Evolutionary conservation across 169 alveolate genomes (phyloP), one percentile per base, ranked within the genome.

Genomic region (Plasmodium gaboni): DNA sequence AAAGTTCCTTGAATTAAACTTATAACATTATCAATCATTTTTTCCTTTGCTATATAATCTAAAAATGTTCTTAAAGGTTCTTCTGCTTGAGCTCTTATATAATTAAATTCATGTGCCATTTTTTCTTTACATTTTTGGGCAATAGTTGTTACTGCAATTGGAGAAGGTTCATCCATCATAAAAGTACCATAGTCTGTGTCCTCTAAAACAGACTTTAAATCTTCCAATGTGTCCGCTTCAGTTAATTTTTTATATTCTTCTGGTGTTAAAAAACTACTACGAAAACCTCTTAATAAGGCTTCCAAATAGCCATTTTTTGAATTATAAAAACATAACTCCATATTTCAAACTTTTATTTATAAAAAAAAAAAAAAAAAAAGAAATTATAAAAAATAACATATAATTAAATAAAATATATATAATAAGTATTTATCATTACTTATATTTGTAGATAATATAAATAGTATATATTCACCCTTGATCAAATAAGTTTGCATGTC

Each of bases 11-110:
- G 99, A 71, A 99, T 96, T 88, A 98, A 96, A 89, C 98, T 98
- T 73, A 99, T 97, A 61, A 99, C 99, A 92, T 99, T 99, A 87
- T 99, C 99, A 63, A 99, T 98, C 99, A 98, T 98, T 88, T 98
- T 98, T 89, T 98, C 99, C 78, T 93, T 96, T 96, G 98, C 96
- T 32, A 96, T 92, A 89, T 94, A 96, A 86, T 96, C 97, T 48
- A 96, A 92, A 78, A 96, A 96, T 42, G 80, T 85, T 63, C 97
- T 96, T 57, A 97, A 88, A 5, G 97, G 96, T 50, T 96, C 97
- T 76, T 94, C 96, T 13, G 98, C 97, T 89, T 96, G 98, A 32
- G 97, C 94, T 76, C 95, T 92, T 86, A 97, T 93, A 95, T 96
- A 93, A 93, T 91, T 96, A 71, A 98, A 98, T 90, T 99, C 99